A percentile compares a stretch with the other conserved stretches of the same genome.
These are phyloP conservation scores for Aciculosporium take DNA, from an alignment of 2,329 filamentous ascomycete genomes.

Conservation along the genomic window DNA sequence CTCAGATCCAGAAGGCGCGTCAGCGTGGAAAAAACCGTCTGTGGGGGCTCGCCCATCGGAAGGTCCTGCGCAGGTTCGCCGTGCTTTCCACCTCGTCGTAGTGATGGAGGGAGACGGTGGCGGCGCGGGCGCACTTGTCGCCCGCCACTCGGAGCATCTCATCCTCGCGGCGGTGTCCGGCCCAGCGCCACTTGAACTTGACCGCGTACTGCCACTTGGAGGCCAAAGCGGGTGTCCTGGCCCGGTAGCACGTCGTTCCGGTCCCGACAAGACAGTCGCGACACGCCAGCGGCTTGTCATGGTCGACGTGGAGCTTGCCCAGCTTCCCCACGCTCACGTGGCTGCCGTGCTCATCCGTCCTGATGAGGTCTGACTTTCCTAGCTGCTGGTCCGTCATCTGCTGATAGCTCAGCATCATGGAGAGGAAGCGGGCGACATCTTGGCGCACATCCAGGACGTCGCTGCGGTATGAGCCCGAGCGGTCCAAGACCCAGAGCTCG, in stretches of 20 bases:
- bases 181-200: conserved; percentile 22
- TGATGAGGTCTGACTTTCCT: conserved; percentile 11
- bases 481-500: conserved; percentile 23
- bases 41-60: conserved; percentile 8
- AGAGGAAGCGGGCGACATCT: conserved; percentile 16
- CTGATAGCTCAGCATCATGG: conserved; percentile 16
- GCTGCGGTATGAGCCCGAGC: conserved; percentile 21
- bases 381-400: conserved; percentile 17
- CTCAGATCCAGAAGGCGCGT: too few species aligned
- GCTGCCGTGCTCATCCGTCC: conserved; percentile 11
- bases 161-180: conserved; percentile 15
- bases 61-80: conserved; percentile 7
- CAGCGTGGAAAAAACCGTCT: conserved; percentile 4
- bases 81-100: conserved; percentile 11
- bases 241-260: conserved; percentile 20
- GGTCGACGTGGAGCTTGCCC: conserved; percentile 9
- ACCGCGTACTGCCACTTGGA: conserved; percentile 15
- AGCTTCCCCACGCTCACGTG: neutral
- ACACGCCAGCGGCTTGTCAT: conserved; percentile 15
- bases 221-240: conserved; percentile 11
- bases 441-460: conserved; percentile 16
- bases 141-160: conserved; percentile 17
- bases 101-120: conserved; percentile 15
- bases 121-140: conserved; percentile 15
- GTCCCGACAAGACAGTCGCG: conserved; percentile 13